Evolutionary conservation across 176 grass and related monocot species (phyloP).

Genomic region (Eleusine coracana): DNA sequence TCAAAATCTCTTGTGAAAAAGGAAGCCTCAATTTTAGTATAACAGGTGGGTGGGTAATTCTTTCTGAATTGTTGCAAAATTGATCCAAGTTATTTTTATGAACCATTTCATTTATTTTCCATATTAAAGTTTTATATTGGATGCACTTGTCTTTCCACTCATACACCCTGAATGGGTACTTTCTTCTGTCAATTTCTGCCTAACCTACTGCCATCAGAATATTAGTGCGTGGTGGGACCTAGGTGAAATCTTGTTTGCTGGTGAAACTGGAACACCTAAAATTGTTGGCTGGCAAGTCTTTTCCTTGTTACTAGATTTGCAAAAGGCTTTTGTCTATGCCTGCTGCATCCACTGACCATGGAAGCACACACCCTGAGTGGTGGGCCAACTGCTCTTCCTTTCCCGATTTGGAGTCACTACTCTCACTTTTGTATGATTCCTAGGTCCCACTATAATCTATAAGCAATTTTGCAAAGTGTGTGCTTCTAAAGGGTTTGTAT

Average conservation of each 20-base stretch:
- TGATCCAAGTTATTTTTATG: not conserved
- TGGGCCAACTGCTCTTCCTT: constrained; percentile 21
- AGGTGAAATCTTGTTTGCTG: constrained; percentile 42
- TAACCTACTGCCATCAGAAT: constrained; percentile 39
- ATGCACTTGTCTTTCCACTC: constrained; percentile 26
- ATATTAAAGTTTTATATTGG: constrained; percentile 35
- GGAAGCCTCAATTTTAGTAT: not conserved
- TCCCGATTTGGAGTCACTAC: constrained; percentile 25
- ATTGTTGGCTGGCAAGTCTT: constrained; percentile 39
- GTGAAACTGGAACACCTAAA: constrained; percentile 40
- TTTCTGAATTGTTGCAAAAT: not conserved
- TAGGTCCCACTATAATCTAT: constrained; percentile 20
- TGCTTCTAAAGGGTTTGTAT: constrained; percentile 25
- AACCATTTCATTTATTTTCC: constrained; percentile 23
- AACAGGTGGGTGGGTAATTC: not conserved
- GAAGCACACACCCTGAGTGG: constrained; percentile 41
- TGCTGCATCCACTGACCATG: constrained; percentile 31
- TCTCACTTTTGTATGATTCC: constrained; percentile 38
- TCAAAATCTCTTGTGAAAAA: not conserved
- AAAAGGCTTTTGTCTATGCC: constrained; percentile 29
- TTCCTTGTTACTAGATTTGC: constrained; percentile 44
- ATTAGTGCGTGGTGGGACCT: constrained; percentile 24
- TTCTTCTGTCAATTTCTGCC: constrained; percentile 34
- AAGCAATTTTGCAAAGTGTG: constrained; percentile 19
- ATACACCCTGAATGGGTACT: not conserved